Base-by-base conservation (phyloP, 371 early-diverging fungal species). In the Actinomucor elegans region DNA sequence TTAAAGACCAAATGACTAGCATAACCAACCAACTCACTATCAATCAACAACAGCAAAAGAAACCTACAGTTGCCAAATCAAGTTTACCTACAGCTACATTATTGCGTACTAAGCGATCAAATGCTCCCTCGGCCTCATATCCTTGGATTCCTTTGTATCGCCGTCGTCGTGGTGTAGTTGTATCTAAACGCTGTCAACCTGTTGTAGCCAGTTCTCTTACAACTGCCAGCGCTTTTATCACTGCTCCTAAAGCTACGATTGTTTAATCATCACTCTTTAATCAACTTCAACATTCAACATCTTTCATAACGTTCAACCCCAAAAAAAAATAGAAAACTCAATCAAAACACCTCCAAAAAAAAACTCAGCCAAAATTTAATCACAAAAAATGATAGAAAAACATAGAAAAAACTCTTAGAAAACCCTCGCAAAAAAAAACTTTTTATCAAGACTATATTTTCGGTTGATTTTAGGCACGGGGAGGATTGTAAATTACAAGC, bases 131-230 rank as follows among this genome's bases (percentile, higher is more conserved):
- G n/a, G 37, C 57, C 21, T 63, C 64, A 26, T 67, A 67, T 34
- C 68, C 68, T 28, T 67, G 68, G 68, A 45, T 67, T 21, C 68
- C 68, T 29, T 43, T 67, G 35, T 63, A 63, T 28, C 55, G 68
- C 9, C 55, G 64, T 33, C 63, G 64, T 32, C 66, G 60, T 48
- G 66, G 60, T 56, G 61, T 63, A 11, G 60, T 68, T 21, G 53
- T 68, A 0, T 56, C 66, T 8, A 58, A 63, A 32, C 66, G 72
- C n/a, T 72, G 72, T 40, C 63, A 65, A 38, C 72, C 72, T 35
- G 44, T 69, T 43, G 66, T 69, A 4, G 62, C 70, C 5, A 59
- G 70, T 21, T 69, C 70, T 5, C 43, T 41, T 15, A 52, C 66
- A 29, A 61, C 59, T 15, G 66, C 57, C 34, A 61, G 56, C 24